A percentile compares a stretch with the other conserved stretches of the same genome.
These are phyloP conservation scores for Serpula lacrymans DNA, from an alignment of 768 basidiomycete species.

Conservation along the genomic window DNA sequence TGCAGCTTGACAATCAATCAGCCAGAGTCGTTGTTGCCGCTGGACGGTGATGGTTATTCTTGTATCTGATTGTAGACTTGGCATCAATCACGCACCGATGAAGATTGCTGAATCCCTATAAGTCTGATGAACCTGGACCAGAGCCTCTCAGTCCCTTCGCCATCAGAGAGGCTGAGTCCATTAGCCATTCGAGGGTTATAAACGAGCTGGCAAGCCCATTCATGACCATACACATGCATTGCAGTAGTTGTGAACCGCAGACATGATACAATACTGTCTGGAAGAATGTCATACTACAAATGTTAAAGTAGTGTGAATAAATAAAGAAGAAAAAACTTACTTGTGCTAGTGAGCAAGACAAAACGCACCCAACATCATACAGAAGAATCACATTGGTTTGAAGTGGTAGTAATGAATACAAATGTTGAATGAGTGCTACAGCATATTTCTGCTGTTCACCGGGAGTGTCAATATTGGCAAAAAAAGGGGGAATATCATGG, in stretches of 20 bases:
- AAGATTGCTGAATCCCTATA: conserved; percentile 30
- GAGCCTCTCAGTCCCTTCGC: conserved; percentile 14
- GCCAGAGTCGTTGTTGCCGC: conserved; percentile 26
- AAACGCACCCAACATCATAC: conserved; percentile 36
- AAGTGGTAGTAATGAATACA: conserved; percentile 27
- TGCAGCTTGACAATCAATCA: conserved; percentile 29
- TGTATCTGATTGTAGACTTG: neutral
- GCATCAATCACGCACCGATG: conserved; percentile 23
- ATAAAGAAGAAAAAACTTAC: conserved; percentile 16
- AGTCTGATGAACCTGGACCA: conserved; percentile 34
- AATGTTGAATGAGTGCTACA: conserved; percentile 28
- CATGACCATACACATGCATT: conserved; percentile 39
- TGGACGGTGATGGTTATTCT: neutral
- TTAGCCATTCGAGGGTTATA: conserved; percentile 28
- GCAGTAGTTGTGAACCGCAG: conserved; percentile 30
- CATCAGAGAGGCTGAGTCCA: conserved; percentile 7
- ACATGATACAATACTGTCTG: conserved; percentile 10
- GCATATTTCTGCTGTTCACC: conserved; percentile 38
- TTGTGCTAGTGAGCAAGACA: conserved; percentile 18
- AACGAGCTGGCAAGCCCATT: conserved; percentile 34
- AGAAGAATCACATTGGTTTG: conserved; percentile 20
- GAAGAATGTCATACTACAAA: conserved; percentile 26
- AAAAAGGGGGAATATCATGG: conserved; percentile 33
- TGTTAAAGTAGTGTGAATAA: neutral
- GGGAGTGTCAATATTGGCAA: conserved; percentile 37